A percentile compares a stretch with the other conserved stretches of the same genome.
phyloP scores from a whole-genome alignment of 371 early-diverging fungal species.

The Antonospora locustae region DNA sequence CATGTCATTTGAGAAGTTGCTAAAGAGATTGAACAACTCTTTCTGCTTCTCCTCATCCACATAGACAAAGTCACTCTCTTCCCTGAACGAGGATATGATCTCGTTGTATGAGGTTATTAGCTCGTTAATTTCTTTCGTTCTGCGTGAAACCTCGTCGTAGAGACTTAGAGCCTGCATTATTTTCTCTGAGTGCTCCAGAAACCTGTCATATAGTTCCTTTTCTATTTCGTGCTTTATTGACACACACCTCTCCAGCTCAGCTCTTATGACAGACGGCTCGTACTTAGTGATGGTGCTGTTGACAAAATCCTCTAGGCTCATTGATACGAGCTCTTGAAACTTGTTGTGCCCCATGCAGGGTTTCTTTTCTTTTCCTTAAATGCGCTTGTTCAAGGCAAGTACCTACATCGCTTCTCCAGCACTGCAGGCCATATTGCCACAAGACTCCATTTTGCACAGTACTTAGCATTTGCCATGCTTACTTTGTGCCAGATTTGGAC shows the following conservation, averaged over 20 bases:
- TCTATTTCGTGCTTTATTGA: slow-evolving; percentile 16
- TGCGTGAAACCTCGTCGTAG: slow-evolving; percentile 12
- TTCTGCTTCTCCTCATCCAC: slow-evolving; percentile 11
- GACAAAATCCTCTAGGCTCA: background rate
- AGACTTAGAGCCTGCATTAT: slow-evolving; percentile 8
- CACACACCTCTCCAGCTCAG: slow-evolving; percentile 3
- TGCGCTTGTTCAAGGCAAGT: too few species aligned
- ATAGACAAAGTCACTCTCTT: background rate
- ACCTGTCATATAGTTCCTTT: slow-evolving; percentile 14
- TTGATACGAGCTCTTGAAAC: background rate
- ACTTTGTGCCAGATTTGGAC: too few species aligned
- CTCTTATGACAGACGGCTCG: slow-evolving; percentile 10
- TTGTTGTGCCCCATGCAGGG: too few species aligned
- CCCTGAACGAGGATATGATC: too few species aligned
- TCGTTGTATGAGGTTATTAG: background rate
- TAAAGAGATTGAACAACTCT: slow-evolving; percentile 9
- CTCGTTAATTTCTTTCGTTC: slow-evolving; percentile 4
- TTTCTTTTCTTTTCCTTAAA: too few species aligned
- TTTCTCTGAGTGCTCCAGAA: slow-evolving; percentile 9
- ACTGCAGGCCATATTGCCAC: too few species aligned
- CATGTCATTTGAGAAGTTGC: slow-evolving; percentile 27
- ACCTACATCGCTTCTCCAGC: too few species aligned
- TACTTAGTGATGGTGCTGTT: slow-evolving; percentile 10
- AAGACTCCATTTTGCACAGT: too few species aligned
- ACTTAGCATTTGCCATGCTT: too few species aligned